Evolutionary conservation across 108 stramenopile genomes (phyloP), one percentile per base, ranked within the genome.

Genomic region (Schizochytrium sp.): DNA sequence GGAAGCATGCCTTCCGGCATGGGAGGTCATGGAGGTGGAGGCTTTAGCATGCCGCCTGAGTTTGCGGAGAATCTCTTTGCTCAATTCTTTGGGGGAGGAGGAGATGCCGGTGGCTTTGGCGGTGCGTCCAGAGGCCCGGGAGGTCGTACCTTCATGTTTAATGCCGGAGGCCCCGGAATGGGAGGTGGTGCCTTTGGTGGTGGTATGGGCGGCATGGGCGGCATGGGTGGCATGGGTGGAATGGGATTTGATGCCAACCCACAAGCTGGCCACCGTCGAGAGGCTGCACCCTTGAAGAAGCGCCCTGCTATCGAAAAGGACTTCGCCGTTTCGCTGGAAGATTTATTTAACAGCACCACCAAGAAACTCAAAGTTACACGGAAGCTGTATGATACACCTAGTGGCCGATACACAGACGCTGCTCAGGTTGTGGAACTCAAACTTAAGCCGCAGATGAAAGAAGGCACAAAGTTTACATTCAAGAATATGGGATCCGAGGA

Each of bases 271-370:
- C 19, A 19, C 19, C 4, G n/a, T 7, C 49, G n/a, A 15, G 56
- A 50, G 19, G 45, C 47, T 7, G 10, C 19, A 1, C 28, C 90
- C 28, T 96, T 96, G 19, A 93, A 95, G 59, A 97, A 97, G 90
- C 96, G 97, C 12, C 97, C 98, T 28, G 96, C 96, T 91, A 95
- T 97, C 89, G 96, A 97, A 89, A 97, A 98, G 93, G 95, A 96
- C 17, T 92, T 99, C 87, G 96, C 97, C 89, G 97, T 98, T 41
- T 91, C 92, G 61, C 92, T 99, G 91, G 98, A 99, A 87, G 98
- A 99, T 91, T 92, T 99, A 89, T 99, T 98, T 95, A 98, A 98
- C 90, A 98, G 99, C 50, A 98, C 98, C 94, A 98, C 97, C 1
- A 95, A 96, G 89, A 97, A 97, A 72, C 93, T 99, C 72, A 97